These are phyloP conservation scores for Funneliformis caledonium DNA, from an alignment of 371 early-diverging fungal genomes.

Conservation along the genomic window DNA sequence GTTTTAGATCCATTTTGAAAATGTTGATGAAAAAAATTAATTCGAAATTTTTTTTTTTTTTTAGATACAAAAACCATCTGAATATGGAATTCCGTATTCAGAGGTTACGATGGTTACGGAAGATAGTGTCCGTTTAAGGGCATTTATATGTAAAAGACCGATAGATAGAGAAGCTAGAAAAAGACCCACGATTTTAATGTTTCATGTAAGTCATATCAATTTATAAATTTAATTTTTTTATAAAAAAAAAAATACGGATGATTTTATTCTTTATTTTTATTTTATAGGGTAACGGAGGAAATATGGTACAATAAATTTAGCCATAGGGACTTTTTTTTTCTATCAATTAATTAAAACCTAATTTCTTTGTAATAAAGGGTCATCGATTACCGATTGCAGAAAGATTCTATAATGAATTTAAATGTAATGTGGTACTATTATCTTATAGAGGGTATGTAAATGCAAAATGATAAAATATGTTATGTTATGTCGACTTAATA, in stretches of 20 bases:
- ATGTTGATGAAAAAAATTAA: background rate
- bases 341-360: background rate
- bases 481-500: background rate
- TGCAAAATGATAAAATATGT: no score
- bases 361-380: background rate
- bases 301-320: conserved; percentile 68
- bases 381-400: conserved; percentile 84
- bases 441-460: conserved; percentile 87
- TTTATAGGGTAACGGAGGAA: conserved; percentile 89
- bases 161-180: conserved; percentile 60
- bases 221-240: background rate
- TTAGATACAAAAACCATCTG: conserved; percentile 74
- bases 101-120: conserved; percentile 68
- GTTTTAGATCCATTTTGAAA: conserved; percentile 6
- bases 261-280: background rate
- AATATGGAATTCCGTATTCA: conserved; percentile 72
- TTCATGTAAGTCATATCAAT: conserved; percentile 63
- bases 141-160: conserved; percentile 74
- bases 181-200: conserved; percentile 80
- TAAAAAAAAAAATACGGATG: background rate
- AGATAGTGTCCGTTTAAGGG: conserved; percentile 80
- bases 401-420: conserved; percentile 61
- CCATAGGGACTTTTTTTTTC: no score
- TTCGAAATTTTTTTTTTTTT: background rate
- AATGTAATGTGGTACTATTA: conserved; percentile 91